These are phyloP conservation scores for Colletotrichum euphorbiae DNA, from an alignment of 2,329 filamentous ascomycete species.

Conservation along the genomic window DNA sequence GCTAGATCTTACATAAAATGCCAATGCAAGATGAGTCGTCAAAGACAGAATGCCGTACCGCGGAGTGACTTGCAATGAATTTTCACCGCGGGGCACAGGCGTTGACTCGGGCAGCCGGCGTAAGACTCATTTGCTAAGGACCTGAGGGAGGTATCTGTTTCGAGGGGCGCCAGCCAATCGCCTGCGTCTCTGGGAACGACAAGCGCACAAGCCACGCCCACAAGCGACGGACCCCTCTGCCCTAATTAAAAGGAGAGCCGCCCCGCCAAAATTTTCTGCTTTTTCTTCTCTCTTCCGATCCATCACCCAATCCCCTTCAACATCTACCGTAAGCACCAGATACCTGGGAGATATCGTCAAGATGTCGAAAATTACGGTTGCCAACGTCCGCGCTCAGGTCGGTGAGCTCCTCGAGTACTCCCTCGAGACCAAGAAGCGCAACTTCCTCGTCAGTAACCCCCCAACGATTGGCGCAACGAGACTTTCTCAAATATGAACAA, in stretches of 20 bases:
- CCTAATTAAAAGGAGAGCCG: slow-evolving; percentile 35
- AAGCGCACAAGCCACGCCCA: slow-evolving; percentile 30
- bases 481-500: not conserved
- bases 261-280: slow-evolving; percentile 33
- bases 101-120: slow-evolving; percentile 20
- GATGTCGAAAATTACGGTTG: slow-evolving; percentile 76
- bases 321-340: slow-evolving; percentile 42
- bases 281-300: slow-evolving; percentile 8
- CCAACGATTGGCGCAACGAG: slow-evolving; percentile 63
- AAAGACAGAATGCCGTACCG: not conserved
- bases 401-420: slow-evolving; percentile 95
- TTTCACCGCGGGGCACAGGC: slow-evolving; percentile 22
- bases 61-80: slow-evolving; percentile 28
- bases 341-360: slow-evolving; percentile 42
- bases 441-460: slow-evolving; percentile 76
- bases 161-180: slow-evolving; percentile 21
- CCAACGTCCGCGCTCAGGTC: slow-evolving; percentile 96
- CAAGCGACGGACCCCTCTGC: slow-evolving; percentile 12
- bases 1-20: slow-evolving; percentile 24
- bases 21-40: slow-evolving; percentile 20
- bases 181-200: slow-evolving; percentile 28
- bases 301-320: slow-evolving; percentile 25
- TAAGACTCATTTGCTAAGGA: slow-evolving; percentile 23
- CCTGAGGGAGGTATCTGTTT: not conserved
- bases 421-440: slow-evolving; percentile 94